Evolutionary conservation across 2,329 filamentous ascomycete species (phyloP), one percentile per base, ranked within the genome.

Genomic region (Colletotrichum karsti): DNA sequence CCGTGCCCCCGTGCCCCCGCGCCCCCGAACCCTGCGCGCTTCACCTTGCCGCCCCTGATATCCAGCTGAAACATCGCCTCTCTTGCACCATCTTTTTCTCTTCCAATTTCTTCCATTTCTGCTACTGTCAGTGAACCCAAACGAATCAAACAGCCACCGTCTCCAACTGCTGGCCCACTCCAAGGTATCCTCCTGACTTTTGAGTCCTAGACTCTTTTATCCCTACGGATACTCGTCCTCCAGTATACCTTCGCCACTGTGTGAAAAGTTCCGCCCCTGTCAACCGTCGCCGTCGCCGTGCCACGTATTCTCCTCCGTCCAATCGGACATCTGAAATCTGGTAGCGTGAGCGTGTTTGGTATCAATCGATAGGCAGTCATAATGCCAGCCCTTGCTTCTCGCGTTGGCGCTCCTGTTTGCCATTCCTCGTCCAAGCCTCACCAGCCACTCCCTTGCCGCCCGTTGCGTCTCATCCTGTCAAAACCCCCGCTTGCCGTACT

Each of bases 51-150:
- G 35, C 28, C 42, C 37, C 46, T 53, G 42, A 59, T n/a, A 33
- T 50, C 24, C 15, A 59, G 56, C 42, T 59, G 57, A 60, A 60
- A 60, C 51, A 13, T 24, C 57, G 57, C 42, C 24, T 26, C 30
- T 50, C 44, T 24, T 12, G n/a, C 22, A 15, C 26, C 26, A 15
- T 7, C 22, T 13, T 12, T 24, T 22, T 33, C n/a, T 35, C n/a
- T n/a, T 18, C 13, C 7, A n/a, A n/a, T 15, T 51, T 35, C 10
- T 53, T 15, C 39, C 39, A n/a, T 42, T 15, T 10, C n/a, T n/a
- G 13, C 5, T 18, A 42, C 13, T 42, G 39, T n/a, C 13, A 41
- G n/a, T 13, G 12, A 41, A 9, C 39, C 39, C 39, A 20, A 41
- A 41, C 12, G 12, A n/a, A 42, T 20, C 15, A 42, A 15, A 42